Base-by-base conservation (phyloP, 2,329 filamentous ascomycete species). In the Neopestalotiopsis clavispora region DNA sequence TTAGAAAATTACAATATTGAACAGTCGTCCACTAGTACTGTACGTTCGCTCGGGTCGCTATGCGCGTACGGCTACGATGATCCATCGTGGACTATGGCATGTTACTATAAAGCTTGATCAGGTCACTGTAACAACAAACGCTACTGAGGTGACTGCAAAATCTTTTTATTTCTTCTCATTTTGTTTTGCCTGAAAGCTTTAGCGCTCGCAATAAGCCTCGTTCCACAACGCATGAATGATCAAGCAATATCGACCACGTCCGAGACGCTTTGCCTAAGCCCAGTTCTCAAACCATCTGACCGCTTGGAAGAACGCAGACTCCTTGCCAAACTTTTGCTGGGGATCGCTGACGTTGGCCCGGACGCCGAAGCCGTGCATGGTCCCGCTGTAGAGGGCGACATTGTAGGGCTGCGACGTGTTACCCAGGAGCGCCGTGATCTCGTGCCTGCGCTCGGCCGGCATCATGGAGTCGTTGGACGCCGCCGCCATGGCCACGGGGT, bases 281-380 rank as follows among this genome's bases (percentile, higher is more conserved):
- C 81, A 82, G 17, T 90, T 84, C 67, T 92, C 87, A 75, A 95
- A 94, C 92, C 92, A 96, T 69, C 84, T 80, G 66, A 94, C 86
- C 32, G 92, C 92, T 84, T 95, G 93, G 72, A 86, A 81, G 78
- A 95, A 95, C 0, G 93, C 92, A 77, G 90, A 86, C 81, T 95
- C 92, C 85, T 95, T 95, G 40, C 90, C 92, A 77, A 89, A 95
- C 79, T 86, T 89, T 75, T 88, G 81, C 68, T 75, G 72, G 23
- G 81, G 81, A 68, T 85, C 81, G 2, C 80, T 81, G 34, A 86
- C 68, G 74, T 95, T 90, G 4, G 84, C 88, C 45, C 92, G 86
- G 7, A 94, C 90, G 17, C 89, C 90, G 74, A 95, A 96, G 0
- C 93, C 93, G 76, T 96, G 93, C 70, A 82, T 78, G 6, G 92